Evolutionary conservation across 371 early-diverging fungal genomes (phyloP), one percentile per base, ranked within the genome.

Genomic region (Apophysomyces ossiformis): DNA sequence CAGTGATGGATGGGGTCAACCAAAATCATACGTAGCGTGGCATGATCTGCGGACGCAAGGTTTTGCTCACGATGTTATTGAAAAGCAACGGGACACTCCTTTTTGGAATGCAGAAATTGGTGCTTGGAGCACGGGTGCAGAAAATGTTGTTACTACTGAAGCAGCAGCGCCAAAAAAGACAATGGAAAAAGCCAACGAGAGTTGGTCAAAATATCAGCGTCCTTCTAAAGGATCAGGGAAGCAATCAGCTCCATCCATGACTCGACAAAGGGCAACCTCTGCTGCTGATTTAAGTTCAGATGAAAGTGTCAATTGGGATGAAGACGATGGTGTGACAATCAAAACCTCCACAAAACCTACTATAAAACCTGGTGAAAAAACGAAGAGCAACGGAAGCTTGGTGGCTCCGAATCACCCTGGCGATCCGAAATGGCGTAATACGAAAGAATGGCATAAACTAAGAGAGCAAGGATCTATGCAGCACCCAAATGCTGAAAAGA

Each of bases 1-100:
- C 56, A 66, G 21, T 13, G 74, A 81, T 35, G 81, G 81, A 0
- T 84, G 84, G 84, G 84, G 84, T 1, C 36, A 58, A 1, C 65
- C 74, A 0, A 59, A 64, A 0, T 37, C 47, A 1, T 63, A 60
- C 26, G 61, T 79, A 5, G 47, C 77, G 3, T 84, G 84, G 84
- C 36, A 70, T 26, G 79, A 84, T 60, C 8, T 63, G 0, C 45
- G 64, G 0, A 58, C 57, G 12, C 82, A 84, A 71, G 82, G 84
- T 1, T 82, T 57, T 57, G 79, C 72, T 1, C 57, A 67, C 7
- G 77, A 78, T 5, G 66, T 82, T 1, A 46, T 84, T 3, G 72
- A 78, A 18, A 43, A 72, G 32, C 84, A 84, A 65, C 70, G 66
- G 37, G 60, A 66, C 0, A 80, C 81, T 0, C 16, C 3, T 0